Evolutionary conservation across 169 alveolate genomes (phyloP), one percentile per base, ranked within the genome.

Genomic region (Plasmodium berghei): DNA sequence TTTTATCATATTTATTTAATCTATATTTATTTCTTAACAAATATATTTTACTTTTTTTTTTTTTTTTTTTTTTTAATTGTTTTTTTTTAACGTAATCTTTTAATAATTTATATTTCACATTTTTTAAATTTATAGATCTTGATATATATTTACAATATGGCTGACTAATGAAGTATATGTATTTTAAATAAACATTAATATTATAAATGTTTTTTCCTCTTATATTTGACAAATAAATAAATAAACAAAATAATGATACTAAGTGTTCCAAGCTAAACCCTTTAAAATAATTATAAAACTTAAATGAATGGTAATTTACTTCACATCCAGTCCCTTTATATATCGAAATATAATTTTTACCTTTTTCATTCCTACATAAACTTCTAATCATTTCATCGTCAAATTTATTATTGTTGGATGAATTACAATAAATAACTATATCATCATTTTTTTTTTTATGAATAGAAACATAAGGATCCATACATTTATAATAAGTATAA

Each of bases 321-420:
- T 80, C 90, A n/a, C 66, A 80, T 24, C 90, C 90, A 9, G 66
- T 18, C 16, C 90, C 90, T 40, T 67, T 80, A 63, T 34, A 80
- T 9, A 80, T 6, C 0, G 90, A 54, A 26, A 66, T 16, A 61
- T 80, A 80, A 49, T 80, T 80, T n/a, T 62, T 48, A 18, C 18
- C 42, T 9, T 67, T 52, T 28, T 9, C 72, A 10, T 20, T 22
- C 18, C 0, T 61, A 22, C 42, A 9, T n/a, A 59, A 2, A 0
- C 16, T 18, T 9, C 0, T 12, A 10, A 24, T 0, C 1, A 6
- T 16, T 12, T 14, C 14, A 45, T 48, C 52, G 20, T 20, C 9
- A 14, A 24, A 4, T 1, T 24, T 58, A 18, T 5, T 34, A 16
- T 12, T 12, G 16, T 14, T 52, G 18, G 54, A n/a, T 10, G 14